Percentiles rank a stretch among this genome's conserved stretches.
These are phyloP conservation scores for Moniliophthora roreri DNA, from an alignment of 1,284 basidiomycete species.

Conservation along the genomic window DNA sequence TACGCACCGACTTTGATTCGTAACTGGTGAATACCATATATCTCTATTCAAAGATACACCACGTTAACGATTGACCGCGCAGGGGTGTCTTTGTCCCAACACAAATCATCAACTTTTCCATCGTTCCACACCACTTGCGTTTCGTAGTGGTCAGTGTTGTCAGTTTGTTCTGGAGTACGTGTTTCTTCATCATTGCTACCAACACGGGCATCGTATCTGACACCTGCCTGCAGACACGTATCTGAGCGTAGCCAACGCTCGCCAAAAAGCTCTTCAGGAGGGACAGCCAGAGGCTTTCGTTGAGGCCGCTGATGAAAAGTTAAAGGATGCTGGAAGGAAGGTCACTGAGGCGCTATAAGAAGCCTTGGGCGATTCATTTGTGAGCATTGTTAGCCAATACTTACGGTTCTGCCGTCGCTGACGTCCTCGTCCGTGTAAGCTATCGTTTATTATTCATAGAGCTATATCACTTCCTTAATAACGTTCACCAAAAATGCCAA, in stretches of 20 bases:
- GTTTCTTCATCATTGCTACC: background rate
- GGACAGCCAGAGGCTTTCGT: background rate
- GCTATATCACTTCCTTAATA: no score
- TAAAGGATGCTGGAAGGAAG: no score
- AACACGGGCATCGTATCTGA: background rate
- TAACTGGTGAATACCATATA: slow-evolving; percentile 56
- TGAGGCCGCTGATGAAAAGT: background rate
- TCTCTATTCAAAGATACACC: background rate
- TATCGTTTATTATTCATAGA: no score
- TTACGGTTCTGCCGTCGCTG: no score
- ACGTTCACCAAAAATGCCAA: no score
- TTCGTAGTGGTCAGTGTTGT: slow-evolving; percentile 78
- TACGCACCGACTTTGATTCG: slow-evolving; percentile 71
- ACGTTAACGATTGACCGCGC: background rate
- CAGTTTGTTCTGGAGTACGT: slow-evolving; percentile 85
- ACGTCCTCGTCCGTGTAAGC: no score
- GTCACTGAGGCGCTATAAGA: no score
- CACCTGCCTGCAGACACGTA: slow-evolving; percentile 13
- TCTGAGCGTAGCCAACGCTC: slow-evolving; percentile 16
- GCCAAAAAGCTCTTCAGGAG: slow-evolving; percentile 9
- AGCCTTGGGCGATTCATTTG: no score
- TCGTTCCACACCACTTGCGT: slow-evolving; percentile 81
- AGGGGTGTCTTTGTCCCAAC: slow-evolving; percentile 81
- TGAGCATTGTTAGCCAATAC: no score
- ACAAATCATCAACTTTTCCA: slow-evolving; percentile 78